Conservation (phyloP, 139 green algal genomes). For the Dunaliella sp. region DNA sequence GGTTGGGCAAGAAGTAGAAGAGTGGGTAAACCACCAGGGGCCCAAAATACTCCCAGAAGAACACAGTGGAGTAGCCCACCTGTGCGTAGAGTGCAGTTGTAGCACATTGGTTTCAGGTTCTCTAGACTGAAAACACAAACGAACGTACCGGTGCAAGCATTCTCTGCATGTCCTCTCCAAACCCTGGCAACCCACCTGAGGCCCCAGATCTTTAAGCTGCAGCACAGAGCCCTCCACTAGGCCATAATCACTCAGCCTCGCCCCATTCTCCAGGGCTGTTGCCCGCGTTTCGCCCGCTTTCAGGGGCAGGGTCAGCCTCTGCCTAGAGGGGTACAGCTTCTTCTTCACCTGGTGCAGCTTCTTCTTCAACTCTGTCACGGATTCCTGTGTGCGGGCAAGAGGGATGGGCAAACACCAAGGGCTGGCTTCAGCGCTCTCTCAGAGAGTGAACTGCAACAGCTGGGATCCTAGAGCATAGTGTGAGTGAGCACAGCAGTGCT, state of each 20-base stretch:
- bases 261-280: slow-evolving; percentile 53
- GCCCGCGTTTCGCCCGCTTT: slow-evolving; percentile 59
- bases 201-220: slow-evolving; percentile 93
- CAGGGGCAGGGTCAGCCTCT: slow-evolving; percentile 73
- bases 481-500: no score
- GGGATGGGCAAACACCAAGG: no score
- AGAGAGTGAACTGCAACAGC: no score
- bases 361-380: slow-evolving; percentile 78
- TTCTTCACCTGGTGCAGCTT: slow-evolving; percentile 55
- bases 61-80: slow-evolving; percentile 93
- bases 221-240: slow-evolving; percentile 58
- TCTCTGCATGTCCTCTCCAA: no score
- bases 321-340: slow-evolving; percentile 64
- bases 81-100: slow-evolving; percentile 33
- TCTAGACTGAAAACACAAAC: background rate
- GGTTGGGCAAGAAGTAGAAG: slow-evolving; percentile 83
- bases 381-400: slow-evolving; percentile 48
- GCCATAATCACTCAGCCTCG: slow-evolving; percentile 67
- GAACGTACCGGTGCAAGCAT: background rate
- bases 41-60: slow-evolving; percentile 98
- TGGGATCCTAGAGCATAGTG: no score
- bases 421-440: no score
- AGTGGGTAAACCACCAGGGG: slow-evolving; percentile 90
- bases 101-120: background rate
- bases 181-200: slow-evolving; percentile 55